A percentile compares a stretch with the other conserved stretches of the same genome.
These are phyloP conservation scores for Xylaria longipes DNA, from an alignment of 495 filamentous ascomycete genomes.

Conservation along the genomic window DNA sequence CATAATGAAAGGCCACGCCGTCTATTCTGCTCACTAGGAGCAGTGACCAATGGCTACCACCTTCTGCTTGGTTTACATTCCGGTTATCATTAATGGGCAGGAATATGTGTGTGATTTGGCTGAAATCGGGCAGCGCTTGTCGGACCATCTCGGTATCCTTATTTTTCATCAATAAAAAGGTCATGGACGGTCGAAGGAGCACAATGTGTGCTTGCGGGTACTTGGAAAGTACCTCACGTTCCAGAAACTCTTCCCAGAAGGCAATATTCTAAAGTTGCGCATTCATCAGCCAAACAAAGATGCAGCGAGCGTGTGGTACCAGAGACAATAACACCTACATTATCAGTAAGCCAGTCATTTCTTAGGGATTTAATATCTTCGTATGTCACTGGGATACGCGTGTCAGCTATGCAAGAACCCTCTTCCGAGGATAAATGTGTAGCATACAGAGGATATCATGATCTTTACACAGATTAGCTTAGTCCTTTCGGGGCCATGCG, in stretches of 20 bases:
- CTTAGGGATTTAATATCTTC: constrained; percentile 88
- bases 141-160: constrained; percentile 75
- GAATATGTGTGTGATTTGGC: constrained; percentile 88
- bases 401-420: constrained; percentile 26
- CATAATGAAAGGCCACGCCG: constrained; percentile 94
- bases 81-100: constrained; percentile 92
- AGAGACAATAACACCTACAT: constrained; percentile 61
- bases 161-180: constrained; percentile 88
- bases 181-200: constrained; percentile 91
- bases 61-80: constrained; percentile 77
- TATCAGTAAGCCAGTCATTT: constrained; percentile 98
- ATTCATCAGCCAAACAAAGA: constrained; percentile 27
- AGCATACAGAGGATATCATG: constrained; percentile 53
- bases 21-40: constrained; percentile 89
- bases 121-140: constrained; percentile 79
- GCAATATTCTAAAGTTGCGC: constrained; percentile 70
- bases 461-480: constrained; percentile 36
- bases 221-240: constrained; percentile 79
- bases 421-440: not conserved
- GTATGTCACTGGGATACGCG: constrained; percentile 45
- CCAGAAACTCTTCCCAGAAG: constrained; percentile 98
- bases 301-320: constrained; percentile 17
- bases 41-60: constrained; percentile 93
- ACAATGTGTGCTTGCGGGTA: constrained; percentile 84
- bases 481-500: constrained; percentile 7